phyloP scores from a whole-genome alignment of 2,329 filamentous ascomycete genomes.

The Onygenales sp. region DNA sequence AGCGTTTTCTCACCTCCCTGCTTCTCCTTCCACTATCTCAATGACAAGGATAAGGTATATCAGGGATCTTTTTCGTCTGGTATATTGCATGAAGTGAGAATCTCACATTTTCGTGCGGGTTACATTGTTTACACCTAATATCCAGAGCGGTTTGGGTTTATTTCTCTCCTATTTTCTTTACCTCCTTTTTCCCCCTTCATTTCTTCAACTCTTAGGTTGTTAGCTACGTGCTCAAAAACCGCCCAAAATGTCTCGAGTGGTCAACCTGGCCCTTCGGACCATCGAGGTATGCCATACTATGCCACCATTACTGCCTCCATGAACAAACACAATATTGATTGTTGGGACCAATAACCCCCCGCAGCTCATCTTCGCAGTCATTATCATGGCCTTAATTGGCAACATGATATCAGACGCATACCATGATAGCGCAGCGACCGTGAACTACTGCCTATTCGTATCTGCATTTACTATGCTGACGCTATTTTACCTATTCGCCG shows the following conservation, averaged over 20 bases:
- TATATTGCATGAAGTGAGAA: no score
- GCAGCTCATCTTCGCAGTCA: slow-evolving; percentile 50
- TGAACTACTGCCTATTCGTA: slow-evolving; percentile 46
- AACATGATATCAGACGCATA: slow-evolving; percentile 50
- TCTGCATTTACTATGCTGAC: slow-evolving; percentile 39
- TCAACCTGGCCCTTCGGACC: slow-evolving; percentile 32
- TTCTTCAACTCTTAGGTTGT: not conserved
- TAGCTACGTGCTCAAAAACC: not conserved
- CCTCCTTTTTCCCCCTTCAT: not conserved
- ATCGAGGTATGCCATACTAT: slow-evolving; percentile 26
- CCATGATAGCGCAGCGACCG: slow-evolving; percentile 42
- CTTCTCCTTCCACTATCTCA: no score
- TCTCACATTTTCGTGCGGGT: no score
- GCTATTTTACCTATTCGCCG: slow-evolving; percentile 39
- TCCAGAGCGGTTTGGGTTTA: not conserved
- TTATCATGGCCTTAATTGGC: slow-evolving; percentile 53
- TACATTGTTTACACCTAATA: not conserved
- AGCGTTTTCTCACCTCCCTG: no score
- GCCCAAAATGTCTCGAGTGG: slow-evolving; percentile 29
- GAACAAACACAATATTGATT: not conserved
- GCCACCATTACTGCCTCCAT: not conserved
- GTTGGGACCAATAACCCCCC: slow-evolving; percentile 4
- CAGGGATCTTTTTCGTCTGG: no score
- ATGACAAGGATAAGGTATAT: no score
- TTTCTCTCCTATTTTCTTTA: not conserved